Evolutionary conservation across 352 stramenopile species (phyloP).

Genomic region (Phytophthora citricola): DNA sequence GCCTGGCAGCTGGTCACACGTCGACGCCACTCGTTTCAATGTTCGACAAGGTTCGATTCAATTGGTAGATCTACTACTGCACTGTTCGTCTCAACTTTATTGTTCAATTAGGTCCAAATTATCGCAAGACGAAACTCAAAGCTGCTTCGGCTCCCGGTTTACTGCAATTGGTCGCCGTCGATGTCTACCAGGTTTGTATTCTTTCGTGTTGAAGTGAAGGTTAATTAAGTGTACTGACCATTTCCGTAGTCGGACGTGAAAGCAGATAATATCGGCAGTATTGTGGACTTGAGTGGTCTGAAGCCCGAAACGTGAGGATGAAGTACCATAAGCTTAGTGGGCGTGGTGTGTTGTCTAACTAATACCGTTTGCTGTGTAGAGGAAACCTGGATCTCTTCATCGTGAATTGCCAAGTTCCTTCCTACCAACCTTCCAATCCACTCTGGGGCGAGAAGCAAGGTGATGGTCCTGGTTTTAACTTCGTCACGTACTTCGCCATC

Average conservation of each 20-base stretch:
- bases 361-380: slow-evolving; percentile 13
- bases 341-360: too few relatives aligned
- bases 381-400: slow-evolving; percentile 70
- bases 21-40: slow-evolving; percentile 77
- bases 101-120: slow-evolving; percentile 61
- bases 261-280: slow-evolving; percentile 75
- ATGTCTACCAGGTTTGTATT: slow-evolving; percentile 71
- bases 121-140: slow-evolving; percentile 80
- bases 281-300: slow-evolving; percentile 65
- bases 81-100: not conserved
- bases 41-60: slow-evolving; percentile 66
- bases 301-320: slow-evolving; percentile 38
- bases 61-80: not conserved
- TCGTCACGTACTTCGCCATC: slow-evolving; percentile 83
- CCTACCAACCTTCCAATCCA: slow-evolving; percentile 83
- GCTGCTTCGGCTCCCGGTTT: slow-evolving; percentile 60
- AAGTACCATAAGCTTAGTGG: not conserved
- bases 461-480: slow-evolving; percentile 81
- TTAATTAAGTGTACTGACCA: not conserved
- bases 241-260: slow-evolving; percentile 69
- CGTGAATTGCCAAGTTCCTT: slow-evolving; percentile 88
- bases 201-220: too few relatives aligned
- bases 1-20: slow-evolving; percentile 65
- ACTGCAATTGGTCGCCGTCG: slow-evolving; percentile 68
- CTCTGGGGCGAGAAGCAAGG: slow-evolving; percentile 82